phyloP scores from a whole-genome alignment of 1,284 basidiomycete species.

The Peniophora sp. region DNA sequence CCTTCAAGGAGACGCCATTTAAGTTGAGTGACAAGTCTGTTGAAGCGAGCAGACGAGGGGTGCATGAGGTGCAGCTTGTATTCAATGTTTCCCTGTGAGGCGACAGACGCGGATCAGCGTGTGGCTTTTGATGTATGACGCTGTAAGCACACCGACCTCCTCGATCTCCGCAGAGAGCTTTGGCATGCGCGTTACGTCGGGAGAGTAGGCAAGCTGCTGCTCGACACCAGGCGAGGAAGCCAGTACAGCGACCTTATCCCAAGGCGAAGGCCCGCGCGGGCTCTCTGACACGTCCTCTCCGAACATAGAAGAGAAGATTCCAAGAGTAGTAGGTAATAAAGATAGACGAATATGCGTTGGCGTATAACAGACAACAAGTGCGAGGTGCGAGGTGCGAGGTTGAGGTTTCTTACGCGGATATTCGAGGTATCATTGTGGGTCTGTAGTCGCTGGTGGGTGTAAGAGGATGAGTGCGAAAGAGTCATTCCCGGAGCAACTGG shows the following conservation, averaged over 20 bases:
- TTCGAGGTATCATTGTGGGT: conserved; percentile 55
- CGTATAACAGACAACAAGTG: not conserved
- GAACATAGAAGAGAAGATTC: conserved; percentile 44
- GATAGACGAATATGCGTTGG: not conserved
- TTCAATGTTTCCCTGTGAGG: conserved; percentile 65
- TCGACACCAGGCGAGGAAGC: conserved; percentile 35
- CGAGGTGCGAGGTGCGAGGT: not conserved
- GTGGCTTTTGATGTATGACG: conserved; percentile 6
- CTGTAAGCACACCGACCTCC: conserved; percentile 26
- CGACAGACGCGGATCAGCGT: conserved; percentile 1
- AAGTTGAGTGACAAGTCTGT: conserved; percentile 83
- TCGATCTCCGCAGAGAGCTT: conserved; percentile 70
- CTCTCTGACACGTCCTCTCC: conserved; percentile 73
- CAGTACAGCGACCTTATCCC: conserved; percentile 54
- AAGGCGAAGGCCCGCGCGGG: conserved; percentile 69
- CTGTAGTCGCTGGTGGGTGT: conserved; percentile 7
- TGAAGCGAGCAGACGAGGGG: conserved; percentile 65
- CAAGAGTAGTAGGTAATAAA: conserved; percentile 7
- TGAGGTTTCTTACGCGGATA: conserved; percentile 26
- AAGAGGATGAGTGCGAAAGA: conserved; percentile 1
- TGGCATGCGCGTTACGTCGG: conserved; percentile 26
- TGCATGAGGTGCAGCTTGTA: conserved; percentile 79
- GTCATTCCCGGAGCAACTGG: not conserved
- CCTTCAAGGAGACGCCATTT: conserved; percentile 93
- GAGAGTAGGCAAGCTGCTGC: conserved; percentile 22